These are phyloP conservation scores for Detonula confervacea DNA, from an alignment of 352 stramenopile genomes.

Conservation along the genomic window DNA sequence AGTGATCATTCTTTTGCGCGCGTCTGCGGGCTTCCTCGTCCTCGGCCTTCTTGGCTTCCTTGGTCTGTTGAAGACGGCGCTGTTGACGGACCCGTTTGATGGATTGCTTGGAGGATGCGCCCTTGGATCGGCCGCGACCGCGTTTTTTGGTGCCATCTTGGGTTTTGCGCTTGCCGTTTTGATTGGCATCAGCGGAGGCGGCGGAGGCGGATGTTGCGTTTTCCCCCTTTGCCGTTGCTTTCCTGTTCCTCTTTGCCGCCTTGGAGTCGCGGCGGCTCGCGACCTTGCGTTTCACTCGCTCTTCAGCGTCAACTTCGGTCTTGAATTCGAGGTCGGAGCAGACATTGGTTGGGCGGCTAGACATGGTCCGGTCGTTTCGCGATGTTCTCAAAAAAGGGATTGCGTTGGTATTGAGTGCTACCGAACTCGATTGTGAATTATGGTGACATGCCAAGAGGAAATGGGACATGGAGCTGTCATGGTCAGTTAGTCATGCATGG, in stretches of 20 bases:
- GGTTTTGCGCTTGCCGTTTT: too few relatives aligned
- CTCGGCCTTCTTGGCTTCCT: slow-evolving; percentile 18
- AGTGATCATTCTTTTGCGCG: slow-evolving; percentile 8
- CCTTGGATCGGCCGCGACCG: neutral
- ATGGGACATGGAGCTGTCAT: too few relatives aligned
- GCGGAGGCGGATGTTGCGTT: neutral
- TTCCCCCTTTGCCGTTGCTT: neutral
- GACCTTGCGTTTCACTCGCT: slow-evolving; percentile 43
- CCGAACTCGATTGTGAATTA: too few relatives aligned
- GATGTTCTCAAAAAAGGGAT: too few relatives aligned
- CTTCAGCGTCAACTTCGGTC: slow-evolving; percentile 36
- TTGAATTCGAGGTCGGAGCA: slow-evolving; percentile 47
- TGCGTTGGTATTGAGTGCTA: too few relatives aligned
- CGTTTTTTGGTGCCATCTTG: slow-evolving; percentile 5
- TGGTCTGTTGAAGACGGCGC: slow-evolving; percentile 24
- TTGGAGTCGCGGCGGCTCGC: slow-evolving; percentile 4
- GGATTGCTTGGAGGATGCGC: slow-evolving; percentile 17
- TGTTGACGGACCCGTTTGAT: slow-evolving; percentile 50
- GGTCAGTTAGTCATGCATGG: too few relatives aligned
- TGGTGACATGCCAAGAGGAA: too few relatives aligned
- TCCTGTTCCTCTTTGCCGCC: slow-evolving; percentile 14
- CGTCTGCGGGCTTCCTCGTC: slow-evolving; percentile 35
- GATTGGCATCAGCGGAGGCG: neutral
- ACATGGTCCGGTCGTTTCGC: neutral
- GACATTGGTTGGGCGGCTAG: slow-evolving; percentile 14